These are phyloP conservation scores for Macaranga tanarius DNA, from an alignment of 441 rosid species.

Conservation along the genomic window DNA sequence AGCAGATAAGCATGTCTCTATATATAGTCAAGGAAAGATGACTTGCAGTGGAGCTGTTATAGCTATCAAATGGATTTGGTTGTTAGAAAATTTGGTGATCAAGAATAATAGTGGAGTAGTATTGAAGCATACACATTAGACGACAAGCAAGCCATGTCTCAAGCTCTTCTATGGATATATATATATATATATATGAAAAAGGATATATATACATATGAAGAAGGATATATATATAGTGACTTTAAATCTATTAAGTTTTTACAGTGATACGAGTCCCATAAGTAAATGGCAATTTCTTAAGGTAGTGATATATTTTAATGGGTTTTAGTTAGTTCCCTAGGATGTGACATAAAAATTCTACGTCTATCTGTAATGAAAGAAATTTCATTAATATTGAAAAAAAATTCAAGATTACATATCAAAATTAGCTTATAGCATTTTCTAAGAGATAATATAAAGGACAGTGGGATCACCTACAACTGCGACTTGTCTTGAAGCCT, in stretches of 20 bases:
- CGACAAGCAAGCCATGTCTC: neutral
- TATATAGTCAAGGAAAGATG: neutral
- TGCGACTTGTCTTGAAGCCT: neutral
- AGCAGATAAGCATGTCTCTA: constrained; percentile 12
- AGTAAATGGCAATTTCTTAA: neutral
- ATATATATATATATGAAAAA: too few relatives aligned
- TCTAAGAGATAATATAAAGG: neutral
- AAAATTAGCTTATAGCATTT: too few relatives aligned
- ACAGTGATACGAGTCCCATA: neutral
- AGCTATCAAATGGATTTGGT: constrained; percentile 26
- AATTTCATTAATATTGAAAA: too few relatives aligned
- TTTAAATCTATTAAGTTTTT: too few relatives aligned
- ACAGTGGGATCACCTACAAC: neutral
- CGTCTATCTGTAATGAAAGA: too few relatives aligned
- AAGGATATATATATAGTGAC: too few relatives aligned
- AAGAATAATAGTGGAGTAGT: constrained; percentile 53
- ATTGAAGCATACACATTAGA: constrained; percentile 36
- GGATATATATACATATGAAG: too few relatives aligned
- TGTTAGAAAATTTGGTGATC: constrained; percentile 61
- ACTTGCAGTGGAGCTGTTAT: constrained; percentile 32
- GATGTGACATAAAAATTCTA: neutral
- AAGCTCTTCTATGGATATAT: neutral
- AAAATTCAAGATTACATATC: too few relatives aligned
- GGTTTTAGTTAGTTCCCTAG: neutral
- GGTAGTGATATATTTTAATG: neutral